phyloP scores from a whole-genome alignment of 2,329 filamentous ascomycete species.

The Leptodontidium sp. region DNA sequence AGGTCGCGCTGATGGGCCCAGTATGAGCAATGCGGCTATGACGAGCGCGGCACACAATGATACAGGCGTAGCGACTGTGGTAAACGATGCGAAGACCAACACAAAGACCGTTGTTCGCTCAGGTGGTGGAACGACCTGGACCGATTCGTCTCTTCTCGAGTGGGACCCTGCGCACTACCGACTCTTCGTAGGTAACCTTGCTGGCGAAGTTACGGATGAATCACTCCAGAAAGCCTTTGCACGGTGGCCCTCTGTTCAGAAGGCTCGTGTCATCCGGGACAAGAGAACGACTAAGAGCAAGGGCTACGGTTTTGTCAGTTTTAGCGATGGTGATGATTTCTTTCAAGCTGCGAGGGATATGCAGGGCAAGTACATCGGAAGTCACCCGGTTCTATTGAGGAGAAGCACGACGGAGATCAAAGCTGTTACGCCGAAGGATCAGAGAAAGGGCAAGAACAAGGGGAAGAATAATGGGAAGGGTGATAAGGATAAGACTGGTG shows the following conservation, averaged over 20 bases:
- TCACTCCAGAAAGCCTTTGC: constrained; percentile 93
- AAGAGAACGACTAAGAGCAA: constrained; percentile 97
- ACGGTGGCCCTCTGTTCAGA: constrained; percentile 86
- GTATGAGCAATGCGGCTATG: constrained; percentile 81
- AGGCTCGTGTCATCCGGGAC: constrained; percentile 92
- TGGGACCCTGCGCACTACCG: constrained; percentile 97
- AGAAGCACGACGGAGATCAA: constrained; percentile 94
- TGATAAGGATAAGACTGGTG: constrained; percentile 51
- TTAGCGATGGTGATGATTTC: constrained; percentile 93
- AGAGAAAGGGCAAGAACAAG: constrained; percentile 56
- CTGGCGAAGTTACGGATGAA: constrained; percentile 96
- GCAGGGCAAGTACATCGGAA: constrained; percentile 99
- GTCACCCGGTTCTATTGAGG: constrained; percentile 87
- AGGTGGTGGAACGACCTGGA: constrained; percentile 93
- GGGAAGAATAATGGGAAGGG: constrained; percentile 51
- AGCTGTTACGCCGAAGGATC: constrained; percentile 72
- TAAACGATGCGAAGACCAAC: constrained; percentile 59
- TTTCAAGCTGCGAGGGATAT: constrained; percentile 97
- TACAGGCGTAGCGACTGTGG: constrained; percentile 53
- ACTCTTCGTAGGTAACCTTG: constrained; percentile 95
- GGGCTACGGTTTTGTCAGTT: constrained; percentile 96
- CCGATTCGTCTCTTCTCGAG: constrained; percentile 85
- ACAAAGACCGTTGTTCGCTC: constrained; percentile 88
- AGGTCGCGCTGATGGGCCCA: constrained; percentile 53
- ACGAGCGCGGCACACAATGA: constrained; percentile 55